Percentiles rank a stretch among this genome's conserved stretches.
Evolutionary conservation across 2,329 filamentous ascomycete genomes (phyloP).

Genomic region (Diaporthe sp.): DNA sequence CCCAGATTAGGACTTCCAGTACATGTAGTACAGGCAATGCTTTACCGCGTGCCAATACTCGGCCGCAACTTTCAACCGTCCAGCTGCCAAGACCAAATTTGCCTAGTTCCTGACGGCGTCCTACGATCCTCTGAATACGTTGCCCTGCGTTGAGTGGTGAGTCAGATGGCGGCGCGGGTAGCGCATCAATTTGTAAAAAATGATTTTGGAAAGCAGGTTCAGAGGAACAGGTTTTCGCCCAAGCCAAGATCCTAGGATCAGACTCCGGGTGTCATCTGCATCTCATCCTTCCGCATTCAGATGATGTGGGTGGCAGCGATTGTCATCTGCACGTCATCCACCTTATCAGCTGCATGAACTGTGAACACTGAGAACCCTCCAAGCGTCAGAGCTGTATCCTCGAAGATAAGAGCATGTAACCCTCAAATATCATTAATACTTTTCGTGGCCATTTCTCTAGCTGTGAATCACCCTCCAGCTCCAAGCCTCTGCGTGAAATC

Average conservation of each 20-base stretch:
- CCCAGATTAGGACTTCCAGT: background rate
- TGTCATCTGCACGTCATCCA: slow-evolving; percentile 24
- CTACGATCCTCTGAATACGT: background rate
- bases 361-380: background rate
- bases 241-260: slow-evolving; percentile 10
- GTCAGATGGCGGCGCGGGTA: background rate
- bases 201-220: background rate
- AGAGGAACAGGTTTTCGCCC: background rate
- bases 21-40: background rate
- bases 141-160: background rate
- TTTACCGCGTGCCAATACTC: background rate
- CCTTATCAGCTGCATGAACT: slow-evolving; percentile 13
- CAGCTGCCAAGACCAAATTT: background rate
- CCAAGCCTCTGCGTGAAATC: background rate
- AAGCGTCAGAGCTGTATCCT: background rate
- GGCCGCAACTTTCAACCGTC: too few species aligned
- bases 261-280: background rate
- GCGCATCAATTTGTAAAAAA: background rate
- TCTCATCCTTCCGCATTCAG: slow-evolving; percentile 9
- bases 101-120: background rate
- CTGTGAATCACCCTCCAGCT: background rate
- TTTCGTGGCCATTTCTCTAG: too few species aligned
- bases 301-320: background rate
- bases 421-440: accelerated
- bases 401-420: background rate